Evolutionary conservation across 2,329 filamentous ascomycete genomes (phyloP).

Genomic region (Trichoderma sp.): DNA sequence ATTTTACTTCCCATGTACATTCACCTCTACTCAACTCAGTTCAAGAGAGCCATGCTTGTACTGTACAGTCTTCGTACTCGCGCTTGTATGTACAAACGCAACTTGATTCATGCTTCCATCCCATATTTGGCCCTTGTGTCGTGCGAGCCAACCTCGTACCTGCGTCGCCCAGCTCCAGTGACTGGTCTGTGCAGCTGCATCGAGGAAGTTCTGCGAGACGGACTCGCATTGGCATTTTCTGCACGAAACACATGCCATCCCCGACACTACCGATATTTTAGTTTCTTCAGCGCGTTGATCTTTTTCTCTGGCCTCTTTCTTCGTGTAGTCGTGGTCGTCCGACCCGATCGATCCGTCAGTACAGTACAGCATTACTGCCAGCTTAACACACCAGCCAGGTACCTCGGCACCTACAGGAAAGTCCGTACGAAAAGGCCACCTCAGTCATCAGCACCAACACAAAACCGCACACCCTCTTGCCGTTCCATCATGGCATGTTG

Average conservation of each 20-base stretch:
- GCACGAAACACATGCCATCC: not conserved
- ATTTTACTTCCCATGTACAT: not conserved
- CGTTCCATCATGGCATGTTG: not conserved
- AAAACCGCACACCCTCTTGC: not conserved
- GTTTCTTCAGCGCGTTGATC: not conserved
- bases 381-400: not conserved
- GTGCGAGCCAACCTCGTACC: constrained; percentile 9
- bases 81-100: not conserved
- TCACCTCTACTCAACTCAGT: not conserved
- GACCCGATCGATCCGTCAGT: not conserved
- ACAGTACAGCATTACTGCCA: not conserved
- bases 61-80: not conserved
- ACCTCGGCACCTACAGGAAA: not conserved
- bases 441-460: not conserved
- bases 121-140: constrained; percentile 1
- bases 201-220: constrained; percentile 3
- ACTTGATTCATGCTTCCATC: not conserved
- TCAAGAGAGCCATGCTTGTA: not conserved
- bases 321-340: not conserved
- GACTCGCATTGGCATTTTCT: not conserved
- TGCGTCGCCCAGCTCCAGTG: constrained; percentile 1
- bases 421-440: not conserved
- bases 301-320: not conserved
- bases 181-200: not conserved
- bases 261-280: not conserved